These are phyloP conservation scores for Pholiota microspora DNA, from an alignment of 768 basidiomycete genomes.

Conservation along the genomic window DNA sequence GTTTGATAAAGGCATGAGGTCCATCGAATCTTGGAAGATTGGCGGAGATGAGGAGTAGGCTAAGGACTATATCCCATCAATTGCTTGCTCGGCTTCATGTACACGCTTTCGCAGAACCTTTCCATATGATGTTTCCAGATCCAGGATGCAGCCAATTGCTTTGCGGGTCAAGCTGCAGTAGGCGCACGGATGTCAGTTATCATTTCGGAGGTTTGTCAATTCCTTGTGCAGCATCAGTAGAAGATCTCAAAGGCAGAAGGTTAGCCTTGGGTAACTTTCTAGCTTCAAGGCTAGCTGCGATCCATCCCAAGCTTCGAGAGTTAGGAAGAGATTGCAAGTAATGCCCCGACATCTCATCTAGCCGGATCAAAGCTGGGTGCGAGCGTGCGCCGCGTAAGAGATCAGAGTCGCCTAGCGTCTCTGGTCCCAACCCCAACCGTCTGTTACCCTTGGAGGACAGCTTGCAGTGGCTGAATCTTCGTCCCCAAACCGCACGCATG, in stretches of 20 bases:
- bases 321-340: slow-evolving; percentile 8
- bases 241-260: slow-evolving; percentile 5
- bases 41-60: slow-evolving; percentile 8
- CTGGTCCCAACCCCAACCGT: neutral
- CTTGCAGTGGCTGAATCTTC: neutral
- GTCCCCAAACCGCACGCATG: neutral
- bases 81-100: neutral
- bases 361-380: slow-evolving; percentile 18
- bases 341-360: slow-evolving; percentile 6
- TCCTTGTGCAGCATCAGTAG: slow-evolving; percentile 2
- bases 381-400: neutral
- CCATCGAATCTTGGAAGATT: slow-evolving; percentile 26
- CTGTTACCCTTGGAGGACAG: neutral
- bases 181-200: slow-evolving; percentile 11
- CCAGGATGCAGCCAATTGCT: neutral
- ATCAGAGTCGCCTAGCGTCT: neutral
- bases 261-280: neutral
- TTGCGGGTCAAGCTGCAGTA: neutral
- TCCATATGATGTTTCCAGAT: neutral
- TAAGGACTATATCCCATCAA: neutral
- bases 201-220: slow-evolving; percentile 19
- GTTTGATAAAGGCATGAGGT: slow-evolving; percentile 37
- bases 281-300: slow-evolving; percentile 11
- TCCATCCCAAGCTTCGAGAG: slow-evolving; percentile 12
- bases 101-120: neutral